Base-by-base conservation (phyloP, 176 grass and related monocot genomes). In the Aechmea fasciata region DNA sequence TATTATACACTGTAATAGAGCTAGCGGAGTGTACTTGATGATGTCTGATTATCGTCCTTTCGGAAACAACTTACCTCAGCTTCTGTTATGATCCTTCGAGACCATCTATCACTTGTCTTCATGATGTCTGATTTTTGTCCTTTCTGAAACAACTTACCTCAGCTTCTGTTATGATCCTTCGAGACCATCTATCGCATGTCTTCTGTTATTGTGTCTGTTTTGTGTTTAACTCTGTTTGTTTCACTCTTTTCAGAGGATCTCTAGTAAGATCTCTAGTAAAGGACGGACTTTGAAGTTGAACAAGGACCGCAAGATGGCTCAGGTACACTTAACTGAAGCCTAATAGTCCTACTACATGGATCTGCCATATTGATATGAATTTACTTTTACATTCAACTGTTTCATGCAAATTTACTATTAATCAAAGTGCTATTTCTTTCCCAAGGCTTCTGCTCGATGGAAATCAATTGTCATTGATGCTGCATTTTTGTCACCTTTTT, bases 221-320 rank as follows among this genome's bases (percentile, higher is more conserved):
- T 48, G 11, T 62, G 64, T 10, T 29, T 73, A 19, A 77, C 62
- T 26, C 51, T 67, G 23, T 69, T 52, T 13, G 4, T 18, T 52
- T 72, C 74, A 61, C 65, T 49, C 72, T n/a, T 19, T 84, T 78
- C 81, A 91, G 86, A 91, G 88, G 76, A 90, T 96, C 29, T 87
- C 77, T 48, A 87, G 93, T 71, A 84, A 78, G 19, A 81, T 71
- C 68, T 81, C 86, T 65, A 81, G 87, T 54, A 96, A 96, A 80
- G 93, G 72, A 57, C 70, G 93, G 69, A 81, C 83, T 74, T 71
- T 82, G 25, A 89, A 82, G 68, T 75, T 96, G 49, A 92, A 96
- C 52, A 96, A 81, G 81, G 86, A 92, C 51, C 88, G 93, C 10
- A 85, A 76, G 69, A 65, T 78, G 54, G 93, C 93, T 48, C 83